A percentile compares a stretch with the other conserved stretches of the same genome.
Conservation (phyloP, 2,329 filamentous ascomycete genomes). For the Tolypocladium paradoxum region DNA sequence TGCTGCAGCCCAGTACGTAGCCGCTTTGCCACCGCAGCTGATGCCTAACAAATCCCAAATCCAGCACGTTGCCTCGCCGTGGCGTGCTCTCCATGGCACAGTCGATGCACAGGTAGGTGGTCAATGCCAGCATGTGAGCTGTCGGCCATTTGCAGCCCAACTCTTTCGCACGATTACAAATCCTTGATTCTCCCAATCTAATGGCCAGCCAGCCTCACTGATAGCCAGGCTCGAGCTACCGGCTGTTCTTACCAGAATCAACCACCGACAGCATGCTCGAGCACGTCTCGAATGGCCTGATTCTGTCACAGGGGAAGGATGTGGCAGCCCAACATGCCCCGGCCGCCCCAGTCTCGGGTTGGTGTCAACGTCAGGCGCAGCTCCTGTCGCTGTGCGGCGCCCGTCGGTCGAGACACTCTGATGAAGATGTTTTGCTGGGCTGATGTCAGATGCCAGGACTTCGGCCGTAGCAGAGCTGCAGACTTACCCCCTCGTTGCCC, state of each 20-base stretch:
- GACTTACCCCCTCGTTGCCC: constrained; percentile 76
- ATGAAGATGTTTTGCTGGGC: constrained; percentile 59
- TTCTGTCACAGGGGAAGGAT: constrained; percentile 58
- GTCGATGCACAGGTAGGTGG: background rate
- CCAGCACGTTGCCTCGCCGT: background rate
- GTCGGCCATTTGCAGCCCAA: background rate
- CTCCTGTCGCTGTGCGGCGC: constrained; percentile 36
- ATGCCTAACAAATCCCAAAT: background rate
- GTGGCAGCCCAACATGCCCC: constrained; percentile 84
- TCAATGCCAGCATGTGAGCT: background rate
- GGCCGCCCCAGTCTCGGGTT: constrained; percentile 75
- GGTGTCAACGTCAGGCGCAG: constrained; percentile 66
- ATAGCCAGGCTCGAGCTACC: too few relatives aligned
- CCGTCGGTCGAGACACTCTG: constrained; percentile 44
- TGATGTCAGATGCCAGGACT: constrained; percentile 11
- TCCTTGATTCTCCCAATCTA: background rate
- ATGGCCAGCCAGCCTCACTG: background rate
- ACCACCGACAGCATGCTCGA: background rate
- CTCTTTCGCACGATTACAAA: background rate
- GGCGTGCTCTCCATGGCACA: background rate
- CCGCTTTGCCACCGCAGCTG: background rate
- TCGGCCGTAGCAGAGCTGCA: background rate
- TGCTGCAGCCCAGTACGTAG: too few relatives aligned
- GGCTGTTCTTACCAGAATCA: background rate
- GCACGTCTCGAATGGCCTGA: background rate